Conservation (phyloP, 129 eudicot genomes). For the Helichrysum umbraculigerum region DNA sequence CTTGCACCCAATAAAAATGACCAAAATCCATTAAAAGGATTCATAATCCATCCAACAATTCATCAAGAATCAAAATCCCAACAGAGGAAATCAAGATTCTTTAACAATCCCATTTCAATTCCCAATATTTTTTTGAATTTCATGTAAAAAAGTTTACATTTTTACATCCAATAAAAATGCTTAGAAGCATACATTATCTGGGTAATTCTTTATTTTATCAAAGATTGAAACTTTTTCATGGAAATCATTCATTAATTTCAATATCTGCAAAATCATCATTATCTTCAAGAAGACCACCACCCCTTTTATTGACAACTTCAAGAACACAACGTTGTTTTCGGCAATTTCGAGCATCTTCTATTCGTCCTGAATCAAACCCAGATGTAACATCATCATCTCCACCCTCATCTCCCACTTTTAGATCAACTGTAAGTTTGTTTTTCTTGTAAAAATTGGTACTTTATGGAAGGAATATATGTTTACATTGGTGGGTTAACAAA, state of each 20-base stretch:
- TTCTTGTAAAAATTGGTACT: neutral
- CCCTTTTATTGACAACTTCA: slow-evolving; percentile 25
- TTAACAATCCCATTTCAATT: neutral
- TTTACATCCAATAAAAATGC: slow-evolving; percentile 43
- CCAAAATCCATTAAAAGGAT: slow-evolving; percentile 18
- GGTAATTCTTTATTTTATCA: slow-evolving; percentile 47
- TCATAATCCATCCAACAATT: neutral
- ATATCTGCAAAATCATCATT: slow-evolving; percentile 28
- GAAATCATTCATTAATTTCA: slow-evolving; percentile 47
- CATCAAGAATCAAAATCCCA: slow-evolving; percentile 21
- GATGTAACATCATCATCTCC: slow-evolving; percentile 47
- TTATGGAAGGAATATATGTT: neutral
- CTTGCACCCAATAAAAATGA: slow-evolving; percentile 3
- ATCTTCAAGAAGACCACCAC: slow-evolving; percentile 16
- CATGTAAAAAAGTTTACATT: slow-evolving; percentile 1
- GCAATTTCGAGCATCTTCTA: slow-evolving; percentile 46
- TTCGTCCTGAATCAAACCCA: slow-evolving; percentile 53
- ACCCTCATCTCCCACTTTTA: slow-evolving; percentile 34
- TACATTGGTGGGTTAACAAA: neutral
- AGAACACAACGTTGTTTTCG: slow-evolving; percentile 35
- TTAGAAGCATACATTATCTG: slow-evolving; percentile 60
- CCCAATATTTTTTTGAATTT: slow-evolving; percentile 1
- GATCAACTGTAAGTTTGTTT: slow-evolving; percentile 47
- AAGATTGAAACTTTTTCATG: slow-evolving; percentile 42
- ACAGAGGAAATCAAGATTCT: neutral